Evolutionary conservation across 495 filamentous ascomycete species (phyloP).

Genomic region (Ascodesmis nigricans): DNA sequence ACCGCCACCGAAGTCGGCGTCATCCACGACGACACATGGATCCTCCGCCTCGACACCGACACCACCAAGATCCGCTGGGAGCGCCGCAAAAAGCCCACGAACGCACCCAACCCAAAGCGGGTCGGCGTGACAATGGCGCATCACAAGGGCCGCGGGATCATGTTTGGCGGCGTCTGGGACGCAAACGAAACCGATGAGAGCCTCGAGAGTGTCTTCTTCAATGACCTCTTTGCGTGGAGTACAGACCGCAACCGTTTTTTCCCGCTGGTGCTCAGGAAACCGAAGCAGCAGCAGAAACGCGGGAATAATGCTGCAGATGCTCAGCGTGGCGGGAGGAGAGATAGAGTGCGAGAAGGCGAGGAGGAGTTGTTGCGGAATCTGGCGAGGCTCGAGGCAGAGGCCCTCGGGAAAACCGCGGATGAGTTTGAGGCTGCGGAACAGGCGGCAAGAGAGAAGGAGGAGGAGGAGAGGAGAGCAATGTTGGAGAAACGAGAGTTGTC

Average conservation of each 20-base stretch:
- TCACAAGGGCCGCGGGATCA: slow-evolving; percentile 77
- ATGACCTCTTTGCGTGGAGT: slow-evolving; percentile 71
- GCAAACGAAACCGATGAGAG: slow-evolving; percentile 85
- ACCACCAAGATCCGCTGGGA: slow-evolving; percentile 70
- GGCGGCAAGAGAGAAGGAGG: slow-evolving; percentile 27
- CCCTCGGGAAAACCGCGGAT: slow-evolving; percentile 36
- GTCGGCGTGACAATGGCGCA: slow-evolving; percentile 79
- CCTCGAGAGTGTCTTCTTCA: slow-evolving; percentile 91
- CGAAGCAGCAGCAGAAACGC: slow-evolving; percentile 37
- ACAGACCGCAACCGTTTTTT: slow-evolving; percentile 89
- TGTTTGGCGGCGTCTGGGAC: slow-evolving; percentile 89
- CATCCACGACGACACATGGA: slow-evolving; percentile 88
- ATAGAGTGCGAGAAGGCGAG: slow-evolving; percentile 60
- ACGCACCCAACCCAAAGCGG: slow-evolving; percentile 59
- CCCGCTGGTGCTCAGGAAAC: slow-evolving; percentile 50
- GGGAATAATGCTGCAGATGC: slow-evolving; percentile 20
- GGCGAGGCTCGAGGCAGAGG: slow-evolving; percentile 54
- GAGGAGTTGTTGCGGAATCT: slow-evolving; percentile 74
- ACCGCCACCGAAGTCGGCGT: slow-evolving; percentile 37
- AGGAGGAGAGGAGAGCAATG: slow-evolving; percentile 33
- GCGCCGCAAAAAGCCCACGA: slow-evolving; percentile 72
- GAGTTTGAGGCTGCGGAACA: slow-evolving; percentile 27
- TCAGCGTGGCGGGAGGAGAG: slow-evolving; percentile 35
- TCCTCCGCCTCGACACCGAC: slow-evolving; percentile 54
- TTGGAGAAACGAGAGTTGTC: slow-evolving; percentile 28